Evolutionary conservation across 2,329 filamentous ascomycete genomes (phyloP).

Genomic region (Madurella fahalii): DNA sequence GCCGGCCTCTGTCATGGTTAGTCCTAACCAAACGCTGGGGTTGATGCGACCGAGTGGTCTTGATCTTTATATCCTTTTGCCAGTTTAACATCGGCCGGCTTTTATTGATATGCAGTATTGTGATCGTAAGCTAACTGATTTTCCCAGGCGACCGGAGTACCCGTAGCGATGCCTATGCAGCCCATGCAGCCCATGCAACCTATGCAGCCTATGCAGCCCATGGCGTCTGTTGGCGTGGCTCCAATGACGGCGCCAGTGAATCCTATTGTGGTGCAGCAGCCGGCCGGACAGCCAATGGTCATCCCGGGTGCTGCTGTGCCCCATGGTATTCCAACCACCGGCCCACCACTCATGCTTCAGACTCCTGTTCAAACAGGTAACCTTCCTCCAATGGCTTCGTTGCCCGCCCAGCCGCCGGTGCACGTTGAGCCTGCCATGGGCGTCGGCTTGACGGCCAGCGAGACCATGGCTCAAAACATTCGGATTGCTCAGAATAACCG

Average conservation of each 20-base stretch:
- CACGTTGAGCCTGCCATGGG: constrained; percentile 48
- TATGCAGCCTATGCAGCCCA: constrained; percentile 15
- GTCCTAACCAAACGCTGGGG: neutral
- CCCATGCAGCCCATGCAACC: constrained; percentile 8
- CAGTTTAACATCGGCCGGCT: neutral
- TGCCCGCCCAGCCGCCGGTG: constrained; percentile 20
- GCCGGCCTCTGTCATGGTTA: constrained; percentile 7
- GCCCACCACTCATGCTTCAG: constrained; percentile 6
- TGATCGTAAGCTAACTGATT: constrained; percentile 14
- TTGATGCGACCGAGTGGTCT: neutral
- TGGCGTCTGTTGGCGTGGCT: constrained; percentile 6
- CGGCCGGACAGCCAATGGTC: constrained; percentile 19
- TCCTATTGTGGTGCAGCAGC: constrained; percentile 26
- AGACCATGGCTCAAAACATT: constrained; percentile 45
- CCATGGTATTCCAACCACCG: constrained; percentile 16
- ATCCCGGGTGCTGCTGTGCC: constrained; percentile 10
- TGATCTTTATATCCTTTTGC: neutral
- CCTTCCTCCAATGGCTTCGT: constrained; percentile 16
- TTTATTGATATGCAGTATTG: neutral
- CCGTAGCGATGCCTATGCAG: constrained; percentile 17
- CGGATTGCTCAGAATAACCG: constrained; percentile 48
- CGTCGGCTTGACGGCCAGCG: constrained; percentile 47
- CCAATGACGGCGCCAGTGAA: constrained; percentile 17
- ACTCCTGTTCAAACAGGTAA: constrained; percentile 37
- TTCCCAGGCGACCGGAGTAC: constrained; percentile 18